These are phyloP conservation scores for Daldinia concentrica DNA, from an alignment of 495 filamentous ascomycete genomes.

Conservation along the genomic window DNA sequence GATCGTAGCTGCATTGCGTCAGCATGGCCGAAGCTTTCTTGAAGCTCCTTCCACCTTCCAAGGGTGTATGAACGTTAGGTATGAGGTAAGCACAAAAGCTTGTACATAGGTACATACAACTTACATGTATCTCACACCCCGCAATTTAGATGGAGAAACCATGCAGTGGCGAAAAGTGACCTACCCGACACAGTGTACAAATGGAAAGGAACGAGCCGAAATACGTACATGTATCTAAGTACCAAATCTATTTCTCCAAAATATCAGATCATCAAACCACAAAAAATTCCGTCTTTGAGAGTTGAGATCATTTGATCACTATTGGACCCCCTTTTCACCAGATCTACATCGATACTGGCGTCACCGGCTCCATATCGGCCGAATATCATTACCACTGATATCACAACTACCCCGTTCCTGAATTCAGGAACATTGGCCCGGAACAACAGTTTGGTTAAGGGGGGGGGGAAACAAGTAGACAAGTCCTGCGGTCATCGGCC, in stretches of 20 bases:
- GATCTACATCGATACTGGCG: conserved; percentile 39
- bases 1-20: neutral
- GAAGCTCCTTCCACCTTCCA: neutral
- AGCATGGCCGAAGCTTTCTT: neutral
- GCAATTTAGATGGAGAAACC: conserved; percentile 30
- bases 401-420: conserved; percentile 16
- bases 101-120: no score
- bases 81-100: neutral
- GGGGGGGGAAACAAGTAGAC: neutral
- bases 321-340: conserved; percentile 20
- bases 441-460: conserved; percentile 21
- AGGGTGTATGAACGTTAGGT: neutral
- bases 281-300: conserved; percentile 24
- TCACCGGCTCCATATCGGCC: conserved; percentile 36
- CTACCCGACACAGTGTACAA: neutral
- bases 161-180: neutral
- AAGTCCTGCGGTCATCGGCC: conserved; percentile 8
- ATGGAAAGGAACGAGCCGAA: neutral
- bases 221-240: conserved; percentile 4
- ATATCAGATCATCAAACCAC: conserved; percentile 28
- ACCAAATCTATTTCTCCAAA: conserved; percentile 18
- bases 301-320: conserved; percentile 26
- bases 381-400: conserved; percentile 33
- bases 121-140: conserved; percentile 7
- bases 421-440: conserved; percentile 17